A percentile compares a stretch with the other conserved stretches of the same genome.
Conservation (phyloP, 495 filamentous ascomycete genomes). For the Penicillium salamii region DNA sequence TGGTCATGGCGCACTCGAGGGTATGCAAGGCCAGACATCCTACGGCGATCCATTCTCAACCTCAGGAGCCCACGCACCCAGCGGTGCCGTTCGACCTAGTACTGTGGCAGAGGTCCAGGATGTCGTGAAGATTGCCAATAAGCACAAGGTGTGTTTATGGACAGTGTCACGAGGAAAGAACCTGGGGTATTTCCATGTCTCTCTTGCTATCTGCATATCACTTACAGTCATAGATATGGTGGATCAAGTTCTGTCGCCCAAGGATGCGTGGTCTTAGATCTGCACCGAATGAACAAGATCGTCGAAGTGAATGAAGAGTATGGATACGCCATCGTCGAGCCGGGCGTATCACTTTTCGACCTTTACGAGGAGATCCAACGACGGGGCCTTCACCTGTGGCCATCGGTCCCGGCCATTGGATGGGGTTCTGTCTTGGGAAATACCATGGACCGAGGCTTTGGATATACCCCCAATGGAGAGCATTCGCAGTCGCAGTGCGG, state of each 20-base stretch:
- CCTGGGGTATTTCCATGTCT: conserved; percentile 8
- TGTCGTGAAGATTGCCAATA: conserved; percentile 12
- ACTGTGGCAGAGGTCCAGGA: conserved; percentile 8
- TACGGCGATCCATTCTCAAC: no score
- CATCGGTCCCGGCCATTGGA: conserved; percentile 49
- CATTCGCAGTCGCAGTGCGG: conserved; percentile 47
- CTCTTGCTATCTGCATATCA: no score
- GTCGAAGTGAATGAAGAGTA: conserved; percentile 20
- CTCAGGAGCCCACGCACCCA: no score
- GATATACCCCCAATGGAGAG: conserved; percentile 49
- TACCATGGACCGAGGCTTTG: conserved; percentile 51
- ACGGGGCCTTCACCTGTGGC: conserved; percentile 46
- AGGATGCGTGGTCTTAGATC: conserved; percentile 2
- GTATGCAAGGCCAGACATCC: no score
- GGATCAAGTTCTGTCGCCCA: not conserved
- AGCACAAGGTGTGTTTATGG: conserved; percentile 12
- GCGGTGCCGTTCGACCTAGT: no score
- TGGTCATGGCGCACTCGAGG: no score
- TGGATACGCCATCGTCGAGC: conserved; percentile 26
- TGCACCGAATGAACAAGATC: conserved; percentile 21
- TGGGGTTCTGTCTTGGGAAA: conserved; percentile 57
- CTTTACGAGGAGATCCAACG: conserved; percentile 48
- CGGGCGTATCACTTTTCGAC: conserved; percentile 52
- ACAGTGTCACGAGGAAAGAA: conserved; percentile 16
- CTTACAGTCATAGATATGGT: not conserved